Conservation (phyloP, 495 filamentous ascomycete genomes). For the Sordaria brevicollis region DNA sequence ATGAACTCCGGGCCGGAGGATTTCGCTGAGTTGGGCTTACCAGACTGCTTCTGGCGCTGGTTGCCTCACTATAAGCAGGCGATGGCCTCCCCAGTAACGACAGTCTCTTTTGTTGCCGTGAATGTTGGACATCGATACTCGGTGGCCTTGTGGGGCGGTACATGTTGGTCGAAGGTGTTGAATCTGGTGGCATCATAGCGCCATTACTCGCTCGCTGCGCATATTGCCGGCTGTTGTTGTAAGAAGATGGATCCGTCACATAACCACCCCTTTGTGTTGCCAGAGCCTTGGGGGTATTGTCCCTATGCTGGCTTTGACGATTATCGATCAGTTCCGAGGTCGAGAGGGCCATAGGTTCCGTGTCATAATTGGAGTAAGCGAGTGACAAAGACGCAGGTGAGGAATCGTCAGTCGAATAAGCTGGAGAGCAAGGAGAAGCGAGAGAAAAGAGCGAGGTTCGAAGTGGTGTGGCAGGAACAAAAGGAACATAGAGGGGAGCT, state of each 20-base stretch:
- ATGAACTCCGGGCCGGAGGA: background rate
- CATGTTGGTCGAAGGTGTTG: background rate
- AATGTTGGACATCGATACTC: background rate
- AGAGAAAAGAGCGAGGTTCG: background rate
- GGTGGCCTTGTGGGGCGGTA: background rate
- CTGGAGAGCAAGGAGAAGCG: background rate
- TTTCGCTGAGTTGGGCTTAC: background rate
- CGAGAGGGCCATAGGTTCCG: background rate
- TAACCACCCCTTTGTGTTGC: background rate
- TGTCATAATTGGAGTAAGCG: background rate
- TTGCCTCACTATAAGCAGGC: background rate
- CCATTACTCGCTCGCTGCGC: background rate
- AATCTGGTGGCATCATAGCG: background rate
- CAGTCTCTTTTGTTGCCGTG: background rate
- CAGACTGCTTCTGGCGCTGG: background rate
- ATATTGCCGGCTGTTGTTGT: background rate
- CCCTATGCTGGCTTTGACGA: background rate
- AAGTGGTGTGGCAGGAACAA: background rate
- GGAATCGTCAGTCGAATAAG: background rate
- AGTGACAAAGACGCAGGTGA: background rate
- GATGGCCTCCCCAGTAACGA: background rate
- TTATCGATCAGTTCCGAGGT: background rate
- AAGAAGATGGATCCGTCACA: background rate
- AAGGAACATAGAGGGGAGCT: background rate
- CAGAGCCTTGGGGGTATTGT: background rate